These are phyloP conservation scores for Helminthosporium solani DNA, from an alignment of 2,329 filamentous ascomycete genomes.

Conservation along the genomic window DNA sequence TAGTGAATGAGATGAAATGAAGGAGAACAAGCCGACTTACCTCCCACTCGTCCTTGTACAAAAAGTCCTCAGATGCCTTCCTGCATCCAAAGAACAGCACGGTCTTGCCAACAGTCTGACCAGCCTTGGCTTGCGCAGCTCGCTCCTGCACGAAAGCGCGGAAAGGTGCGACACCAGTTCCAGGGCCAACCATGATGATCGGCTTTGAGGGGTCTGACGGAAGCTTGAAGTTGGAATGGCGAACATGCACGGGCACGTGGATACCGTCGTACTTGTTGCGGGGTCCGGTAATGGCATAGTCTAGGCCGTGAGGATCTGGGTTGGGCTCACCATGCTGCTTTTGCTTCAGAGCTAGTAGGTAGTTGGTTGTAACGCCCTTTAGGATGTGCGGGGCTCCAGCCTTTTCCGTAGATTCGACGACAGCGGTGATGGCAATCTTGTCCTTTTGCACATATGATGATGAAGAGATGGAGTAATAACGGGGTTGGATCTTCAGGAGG, in stretches of 20 bases:
- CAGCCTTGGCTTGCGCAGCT: constrained; percentile 76
- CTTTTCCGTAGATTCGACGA: constrained; percentile 81
- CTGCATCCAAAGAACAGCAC: constrained; percentile 95
- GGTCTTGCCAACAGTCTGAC: constrained; percentile 80
- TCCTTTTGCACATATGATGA: constrained; percentile 92
- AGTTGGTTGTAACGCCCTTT: constrained; percentile 96
- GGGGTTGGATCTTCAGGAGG: constrained; percentile 89
- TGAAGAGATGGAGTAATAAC: constrained; percentile 99
- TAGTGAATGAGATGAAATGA: constrained; percentile 19
- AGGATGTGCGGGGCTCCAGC: constrained; percentile 76
- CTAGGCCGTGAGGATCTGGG: constrained; percentile 79
- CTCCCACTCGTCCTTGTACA: constrained; percentile 90
- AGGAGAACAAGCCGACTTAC: constrained; percentile 56
- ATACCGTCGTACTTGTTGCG: constrained; percentile 97
- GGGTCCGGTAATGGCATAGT: constrained; percentile 83
- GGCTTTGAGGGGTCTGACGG: constrained; percentile 93
- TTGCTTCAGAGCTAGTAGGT: constrained; percentile 89
- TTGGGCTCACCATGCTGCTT: constrained; percentile 89
- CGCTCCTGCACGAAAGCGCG: constrained; percentile 93
- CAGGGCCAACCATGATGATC: constrained; percentile 92
- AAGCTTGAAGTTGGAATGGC: constrained; percentile 98
- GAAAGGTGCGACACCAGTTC: constrained; percentile 96
- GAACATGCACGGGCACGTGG: constrained; percentile 90
- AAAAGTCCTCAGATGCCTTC: constrained; percentile 81
- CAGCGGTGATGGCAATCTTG: constrained; percentile 91